Conservation (phyloP, 768 basidiomycete genomes). For the Bullera alba region DNA sequence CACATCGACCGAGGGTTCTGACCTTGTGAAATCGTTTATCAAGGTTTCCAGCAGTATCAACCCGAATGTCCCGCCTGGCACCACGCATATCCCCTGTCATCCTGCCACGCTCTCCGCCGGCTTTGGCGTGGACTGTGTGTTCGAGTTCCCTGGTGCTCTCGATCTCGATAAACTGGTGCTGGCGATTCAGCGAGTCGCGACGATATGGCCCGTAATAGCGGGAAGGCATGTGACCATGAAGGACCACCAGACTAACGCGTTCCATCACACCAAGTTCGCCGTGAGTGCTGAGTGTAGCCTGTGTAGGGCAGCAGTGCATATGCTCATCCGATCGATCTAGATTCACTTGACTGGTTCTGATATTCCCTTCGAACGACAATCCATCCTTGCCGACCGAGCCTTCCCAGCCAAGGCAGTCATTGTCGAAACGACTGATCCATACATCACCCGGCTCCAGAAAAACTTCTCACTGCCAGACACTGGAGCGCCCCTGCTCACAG, state of each 20-base stretch:
- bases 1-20: no score
- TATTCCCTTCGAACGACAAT: background rate
- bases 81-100: background rate
- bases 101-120: background rate
- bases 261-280: background rate
- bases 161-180: background rate
- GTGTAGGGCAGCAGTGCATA: background rate
- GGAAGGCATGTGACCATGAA: background rate
- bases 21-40: no score
- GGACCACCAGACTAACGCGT: background rate
- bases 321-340: background rate
- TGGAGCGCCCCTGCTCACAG: background rate
- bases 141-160: background rate
- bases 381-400: background rate
- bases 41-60: no score
- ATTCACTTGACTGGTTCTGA: background rate
- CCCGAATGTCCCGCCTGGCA: background rate
- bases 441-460: background rate
- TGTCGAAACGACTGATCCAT: background rate
- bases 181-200: background rate
- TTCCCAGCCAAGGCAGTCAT: background rate
- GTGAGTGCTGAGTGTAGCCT: background rate
- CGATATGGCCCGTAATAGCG: background rate
- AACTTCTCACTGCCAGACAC: background rate
- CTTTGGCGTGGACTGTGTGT: background rate